Evolutionary conservation across 1,284 basidiomycete genomes (phyloP).

Genomic region (Ceratobasidium sp.): DNA sequence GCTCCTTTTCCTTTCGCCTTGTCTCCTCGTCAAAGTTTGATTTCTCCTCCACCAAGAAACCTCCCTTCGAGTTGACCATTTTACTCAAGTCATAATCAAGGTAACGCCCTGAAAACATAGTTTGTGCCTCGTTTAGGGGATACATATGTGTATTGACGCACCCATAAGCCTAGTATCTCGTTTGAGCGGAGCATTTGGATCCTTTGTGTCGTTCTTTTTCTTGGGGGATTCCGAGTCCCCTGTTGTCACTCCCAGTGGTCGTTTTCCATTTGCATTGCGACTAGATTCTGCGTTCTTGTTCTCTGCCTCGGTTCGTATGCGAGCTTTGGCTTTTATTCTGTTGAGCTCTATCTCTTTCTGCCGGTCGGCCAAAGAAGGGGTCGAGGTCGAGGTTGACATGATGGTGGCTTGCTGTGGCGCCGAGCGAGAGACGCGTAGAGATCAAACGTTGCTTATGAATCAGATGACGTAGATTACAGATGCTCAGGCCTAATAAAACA

Average conservation of each 20-base stretch:
- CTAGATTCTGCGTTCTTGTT: slow-evolving; percentile 54
- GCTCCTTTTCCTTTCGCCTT: slow-evolving; percentile 78
- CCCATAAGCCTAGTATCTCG: slow-evolving; percentile 77
- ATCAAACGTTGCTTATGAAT: slow-evolving; percentile 43
- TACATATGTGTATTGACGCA: not conserved
- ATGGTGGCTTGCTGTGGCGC: slow-evolving; percentile 1
- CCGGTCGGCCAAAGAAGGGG: slow-evolving; percentile 49
- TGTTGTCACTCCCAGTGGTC: slow-evolving; percentile 65
- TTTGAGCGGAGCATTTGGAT: slow-evolving; percentile 66
- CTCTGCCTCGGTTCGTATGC: slow-evolving; percentile 65
- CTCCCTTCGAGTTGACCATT: slow-evolving; percentile 95
- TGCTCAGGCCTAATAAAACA: slow-evolving; percentile 39
- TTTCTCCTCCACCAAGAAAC: slow-evolving; percentile 88
- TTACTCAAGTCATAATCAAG: slow-evolving; percentile 98
- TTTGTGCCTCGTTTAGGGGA: not conserved
- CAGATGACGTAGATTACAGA: slow-evolving; percentile 45
- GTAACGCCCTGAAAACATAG: slow-evolving; percentile 68
- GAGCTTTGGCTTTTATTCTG: slow-evolving; percentile 66
- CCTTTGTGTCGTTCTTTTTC: slow-evolving; percentile 55
- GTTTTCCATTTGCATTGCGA: slow-evolving; percentile 70
- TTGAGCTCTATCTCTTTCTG: slow-evolving; percentile 68
- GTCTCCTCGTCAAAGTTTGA: slow-evolving; percentile 75
- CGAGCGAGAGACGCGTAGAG: not conserved
- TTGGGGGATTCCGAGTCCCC: slow-evolving; percentile 73
- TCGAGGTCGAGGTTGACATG: not conserved